Base-by-base conservation (phyloP, 2,329 filamentous ascomycete species). In the Triangularia setosa region DNA sequence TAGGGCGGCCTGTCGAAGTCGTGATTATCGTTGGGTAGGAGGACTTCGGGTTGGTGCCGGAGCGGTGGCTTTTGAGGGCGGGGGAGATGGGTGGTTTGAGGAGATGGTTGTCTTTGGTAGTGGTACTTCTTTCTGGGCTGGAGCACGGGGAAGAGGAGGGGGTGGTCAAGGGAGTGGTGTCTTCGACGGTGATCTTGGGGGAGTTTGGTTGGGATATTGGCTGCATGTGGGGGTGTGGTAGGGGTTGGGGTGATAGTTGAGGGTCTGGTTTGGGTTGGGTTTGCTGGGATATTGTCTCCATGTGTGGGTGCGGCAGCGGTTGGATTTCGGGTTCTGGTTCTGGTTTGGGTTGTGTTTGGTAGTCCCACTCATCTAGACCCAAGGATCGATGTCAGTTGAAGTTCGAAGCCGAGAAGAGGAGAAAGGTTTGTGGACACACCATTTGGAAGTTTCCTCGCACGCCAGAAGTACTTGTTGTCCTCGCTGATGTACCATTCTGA, bases 401-500 rank as follows among this genome's bases (percentile, higher is more conserved):
- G 24, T 23, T 12, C 3, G 27, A 57, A 48, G 4, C 2, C n/a
- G n/a, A 21, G n/a, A 21, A 21, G 5, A 9, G 18, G n/a, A 6
- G 33, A n/a, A 2, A 16, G 30, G 6, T 12, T 8, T 48, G 40
- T 1, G 3, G 12, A 21, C 63, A 1, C 64, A 69, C 68, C 59
- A 24, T 68, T 54, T 0, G 55, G 59, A 21, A 52, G 33, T 30
- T 65, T 54, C 33, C 67, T 63, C 1, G 67, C 69, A n/a, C 69
- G 63, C 69, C 69, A 70, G 23, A 63, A 61, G 35, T 66, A 66
- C 16, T 25, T 61, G 4, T 58, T 28, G 44, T 68, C 65, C 7
- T 65, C 63, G 27, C 66, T 66, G 16, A 63, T 28, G 53, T 65
- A 66, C 69, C 69, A 70, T n/a, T 68, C 67, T 11, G 69, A 70